Evolutionary conservation across 2,329 filamentous ascomycete genomes (phyloP), one percentile per base, ranked within the genome.

Genomic region (Botrytis porri): DNA sequence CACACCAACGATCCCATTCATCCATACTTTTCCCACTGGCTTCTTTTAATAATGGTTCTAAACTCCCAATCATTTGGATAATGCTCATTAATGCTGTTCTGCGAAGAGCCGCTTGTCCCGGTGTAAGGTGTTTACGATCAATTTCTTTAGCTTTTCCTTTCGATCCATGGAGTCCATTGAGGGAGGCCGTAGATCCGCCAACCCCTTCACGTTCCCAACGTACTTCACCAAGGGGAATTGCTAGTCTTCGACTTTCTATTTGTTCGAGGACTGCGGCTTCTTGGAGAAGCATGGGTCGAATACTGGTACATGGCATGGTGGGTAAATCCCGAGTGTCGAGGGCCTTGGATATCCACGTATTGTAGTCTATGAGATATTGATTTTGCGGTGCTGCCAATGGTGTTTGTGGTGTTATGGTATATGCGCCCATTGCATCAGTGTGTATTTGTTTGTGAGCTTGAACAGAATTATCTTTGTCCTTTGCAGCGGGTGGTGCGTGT

Each of bases 1-100:
- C 90, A 83, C 93, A 89, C 95, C 95, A 98, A 60, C 89, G 86
- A 81, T 97, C 93, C 94, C 94, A 98, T 83, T 98, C 95, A 77
- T 97, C 94, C 80, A 93, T 89, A 78, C 92, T 93, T 85, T 97
- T 97, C 22, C 92, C 92, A 79, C 92, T 97, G 63, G 90, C 89
- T 78, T 97, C 92, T 77, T 92, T 89, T 77, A 98, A 84, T 73
- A 96, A 83, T 8, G 93, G 93, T 82, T 98, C 95, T 78, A 98
- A 84, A 75, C 91, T 92, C 80, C 96, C 93, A 71, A 97, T 93
- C 86, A 94, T 88, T 80, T 95, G 92, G 70, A 97, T 88, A 9
- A 95, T 89, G 3, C 92, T 94, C 80, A 93, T 84, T 72, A 97
- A 86, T n/a, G 94, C 94, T 18, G 93, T 95, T 78, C 90, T 87